These are phyloP conservation scores for Graphilbum fragrans DNA, from an alignment of 2,329 filamentous ascomycete species.

Conservation along the genomic window DNA sequence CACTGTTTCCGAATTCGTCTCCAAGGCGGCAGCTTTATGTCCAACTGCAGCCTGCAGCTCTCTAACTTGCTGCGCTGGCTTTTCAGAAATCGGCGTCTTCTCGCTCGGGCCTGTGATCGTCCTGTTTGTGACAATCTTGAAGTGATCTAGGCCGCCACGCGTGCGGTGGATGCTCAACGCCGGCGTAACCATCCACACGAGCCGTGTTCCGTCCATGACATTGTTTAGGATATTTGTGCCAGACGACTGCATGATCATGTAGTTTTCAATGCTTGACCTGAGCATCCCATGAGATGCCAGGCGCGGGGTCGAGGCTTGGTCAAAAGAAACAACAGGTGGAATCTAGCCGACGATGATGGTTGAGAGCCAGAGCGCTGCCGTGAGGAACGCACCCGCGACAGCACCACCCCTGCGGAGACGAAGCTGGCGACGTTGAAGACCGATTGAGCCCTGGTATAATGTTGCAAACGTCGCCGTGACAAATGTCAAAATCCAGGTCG, in stretches of 20 bases:
- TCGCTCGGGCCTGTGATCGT: neutral
- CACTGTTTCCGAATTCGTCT: too few species aligned
- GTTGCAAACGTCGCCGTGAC: neutral
- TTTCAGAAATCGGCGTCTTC: neutral
- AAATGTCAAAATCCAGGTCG: slow-evolving; percentile 6
- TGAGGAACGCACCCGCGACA: slow-evolving; percentile 2
- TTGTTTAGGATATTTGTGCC: neutral
- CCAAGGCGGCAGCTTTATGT: too few species aligned
- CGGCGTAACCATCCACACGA: neutral
- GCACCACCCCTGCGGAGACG: slow-evolving; percentile 3
- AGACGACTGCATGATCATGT: neutral
- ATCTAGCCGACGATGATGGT: slow-evolving; percentile 5
- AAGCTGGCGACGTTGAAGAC: slow-evolving; percentile 4
- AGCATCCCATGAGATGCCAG: slow-evolving; percentile 8
- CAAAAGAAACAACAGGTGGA: neutral
- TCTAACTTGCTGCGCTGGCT: neutral
- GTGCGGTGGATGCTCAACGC: neutral
- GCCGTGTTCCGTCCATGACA: neutral
- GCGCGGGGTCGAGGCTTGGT: neutral
- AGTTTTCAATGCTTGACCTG: slow-evolving; percentile 7
- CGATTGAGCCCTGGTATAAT: slow-evolving; percentile 1
- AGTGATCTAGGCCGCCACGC: neutral
- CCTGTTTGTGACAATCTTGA: neutral
- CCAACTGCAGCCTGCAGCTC: too few species aligned
- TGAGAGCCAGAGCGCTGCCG: slow-evolving; percentile 4